Percentiles rank a stretch among this genome's conserved stretches.
Conservation (phyloP, 495 filamentous ascomycete species). For the Podospora fimiseda region DNA sequence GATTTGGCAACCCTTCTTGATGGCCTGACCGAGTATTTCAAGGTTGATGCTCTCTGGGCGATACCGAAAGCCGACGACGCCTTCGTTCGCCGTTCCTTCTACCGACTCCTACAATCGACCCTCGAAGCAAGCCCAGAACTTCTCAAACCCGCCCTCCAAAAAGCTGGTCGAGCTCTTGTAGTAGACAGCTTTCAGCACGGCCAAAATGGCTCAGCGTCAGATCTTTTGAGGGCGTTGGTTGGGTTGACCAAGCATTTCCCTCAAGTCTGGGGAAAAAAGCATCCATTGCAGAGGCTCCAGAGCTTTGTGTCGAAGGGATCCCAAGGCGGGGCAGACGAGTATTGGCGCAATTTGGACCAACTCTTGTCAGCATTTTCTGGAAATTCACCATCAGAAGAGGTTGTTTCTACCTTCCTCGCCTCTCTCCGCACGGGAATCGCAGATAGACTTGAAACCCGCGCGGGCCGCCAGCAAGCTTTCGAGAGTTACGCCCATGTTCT, state of each 20-base stretch:
- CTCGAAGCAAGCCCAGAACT: slow-evolving; percentile 50
- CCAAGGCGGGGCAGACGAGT: slow-evolving; percentile 59
- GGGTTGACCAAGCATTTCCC: slow-evolving; percentile 57
- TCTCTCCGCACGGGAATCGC: slow-evolving; percentile 63
- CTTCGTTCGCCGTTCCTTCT: slow-evolving; percentile 62
- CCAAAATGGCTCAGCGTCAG: slow-evolving; percentile 66
- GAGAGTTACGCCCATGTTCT: slow-evolving; percentile 59
- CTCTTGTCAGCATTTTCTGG: slow-evolving; percentile 56
- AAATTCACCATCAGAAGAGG: slow-evolving; percentile 42
- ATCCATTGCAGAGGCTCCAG: slow-evolving; percentile 55
- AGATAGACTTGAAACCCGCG: slow-evolving; percentile 64
- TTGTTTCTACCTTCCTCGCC: slow-evolving; percentile 50
- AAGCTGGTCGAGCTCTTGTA: slow-evolving; percentile 60
- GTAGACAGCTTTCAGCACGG: slow-evolving; percentile 58
- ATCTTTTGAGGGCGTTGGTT: slow-evolving; percentile 58
- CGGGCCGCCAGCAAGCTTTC: slow-evolving; percentile 64
- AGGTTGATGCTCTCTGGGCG: slow-evolving; percentile 64
- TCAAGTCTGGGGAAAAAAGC: slow-evolving; percentile 66
- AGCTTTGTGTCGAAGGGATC: slow-evolving; percentile 80
- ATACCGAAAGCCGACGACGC: slow-evolving; percentile 61
- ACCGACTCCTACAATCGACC: slow-evolving; percentile 56
- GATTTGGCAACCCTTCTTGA: slow-evolving; percentile 48
- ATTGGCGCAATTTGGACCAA: slow-evolving; percentile 60
- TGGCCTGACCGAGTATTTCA: slow-evolving; percentile 51
- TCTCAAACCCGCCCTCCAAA: slow-evolving; percentile 47